These are phyloP conservation scores for Xylaria intraflava DNA, from an alignment of 495 filamentous ascomycete species.

Conservation along the genomic window DNA sequence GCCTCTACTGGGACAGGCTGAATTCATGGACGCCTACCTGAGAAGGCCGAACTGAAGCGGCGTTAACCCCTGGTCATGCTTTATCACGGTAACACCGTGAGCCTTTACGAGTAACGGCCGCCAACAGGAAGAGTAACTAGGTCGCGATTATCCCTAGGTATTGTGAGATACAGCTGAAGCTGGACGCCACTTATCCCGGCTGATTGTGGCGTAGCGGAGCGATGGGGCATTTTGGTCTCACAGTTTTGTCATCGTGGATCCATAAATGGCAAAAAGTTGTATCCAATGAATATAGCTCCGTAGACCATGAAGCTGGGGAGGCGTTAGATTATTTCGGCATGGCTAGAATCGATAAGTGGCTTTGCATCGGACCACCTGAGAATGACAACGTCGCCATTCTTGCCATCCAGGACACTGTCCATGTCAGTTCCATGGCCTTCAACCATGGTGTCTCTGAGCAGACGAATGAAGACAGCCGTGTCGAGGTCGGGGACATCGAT, in stretches of 20 bases:
- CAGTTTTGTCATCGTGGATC: not conserved
- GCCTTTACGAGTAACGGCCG: not conserved
- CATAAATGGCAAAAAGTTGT: not conserved
- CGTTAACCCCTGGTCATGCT: not conserved
- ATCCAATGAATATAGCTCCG: not conserved
- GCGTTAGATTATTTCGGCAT: conserved; percentile 75
- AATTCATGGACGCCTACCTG: not conserved
- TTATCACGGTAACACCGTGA: not conserved
- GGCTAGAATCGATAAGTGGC: conserved; percentile 60
- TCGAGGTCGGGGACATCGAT: conserved; percentile 78
- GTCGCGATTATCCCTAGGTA: not conserved
- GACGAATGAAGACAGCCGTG: conserved; percentile 75
- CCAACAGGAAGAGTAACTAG: not conserved
- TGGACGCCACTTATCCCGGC: not conserved
- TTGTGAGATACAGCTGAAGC: not conserved
- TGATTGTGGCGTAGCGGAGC: not conserved
- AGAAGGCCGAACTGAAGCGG: not conserved
- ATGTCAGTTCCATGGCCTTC: conserved; percentile 52
- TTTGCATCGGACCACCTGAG: conserved; percentile 80
- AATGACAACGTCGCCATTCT: conserved; percentile 79
- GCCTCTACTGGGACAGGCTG: not conserved
- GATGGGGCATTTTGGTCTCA: not conserved
- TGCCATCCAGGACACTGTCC: conserved; percentile 53
- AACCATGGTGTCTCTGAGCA: conserved; percentile 54
- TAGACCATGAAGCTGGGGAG: not conserved